Evolutionary conservation across 345 rosid species (phyloP), one percentile per base, ranked within the genome.

Genomic region (Linum usitatissimum): DNA sequence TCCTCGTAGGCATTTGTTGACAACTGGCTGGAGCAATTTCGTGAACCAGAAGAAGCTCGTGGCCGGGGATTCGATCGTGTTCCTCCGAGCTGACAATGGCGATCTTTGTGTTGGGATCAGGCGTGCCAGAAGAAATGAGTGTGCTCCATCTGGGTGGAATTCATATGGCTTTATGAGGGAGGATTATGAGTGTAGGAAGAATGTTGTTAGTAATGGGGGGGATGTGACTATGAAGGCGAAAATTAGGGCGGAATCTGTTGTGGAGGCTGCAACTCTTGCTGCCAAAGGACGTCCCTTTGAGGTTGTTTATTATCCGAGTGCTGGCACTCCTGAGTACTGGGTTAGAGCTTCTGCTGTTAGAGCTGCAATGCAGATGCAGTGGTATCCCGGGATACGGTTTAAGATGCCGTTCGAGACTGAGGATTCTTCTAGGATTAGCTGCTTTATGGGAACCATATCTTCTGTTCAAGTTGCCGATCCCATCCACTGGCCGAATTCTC

Each of bases 11-110:
- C 99, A 92, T 73, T 88, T 92, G 62, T 71, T 92, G 75, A 92
- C 98, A 1, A 92, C 99, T 1, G 99, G 99, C 10, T 92, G 99
- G 98, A 90, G 98, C 74, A 92, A 84, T 69, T 92, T 92, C 68
- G 98, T 92, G 68, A 92, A 87, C 68, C 95, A 89, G 79, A 92
- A 92, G 89, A 92, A 89, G 77, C 97, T 92, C 55, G 87, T 89
- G 36, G 98, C 97, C 0, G 98, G 98, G 34, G 98, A 92, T 74
- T 89, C 98, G 0, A 87, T 89, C 30, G 96, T 92, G 39, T 92
- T 92, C 69, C 69, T 87, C 68, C 83, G 95, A 66, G 89, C 91
- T 0, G 90, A 87, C 61, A 86, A 79, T 42, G 98, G 96, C 31
- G 98, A 89, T 74, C 92, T 92, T 7, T 87, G 98, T 53, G 93